Conservation (phyloP, 768 basidiomycete species). For the Psilocybe tampanensis region DNA sequence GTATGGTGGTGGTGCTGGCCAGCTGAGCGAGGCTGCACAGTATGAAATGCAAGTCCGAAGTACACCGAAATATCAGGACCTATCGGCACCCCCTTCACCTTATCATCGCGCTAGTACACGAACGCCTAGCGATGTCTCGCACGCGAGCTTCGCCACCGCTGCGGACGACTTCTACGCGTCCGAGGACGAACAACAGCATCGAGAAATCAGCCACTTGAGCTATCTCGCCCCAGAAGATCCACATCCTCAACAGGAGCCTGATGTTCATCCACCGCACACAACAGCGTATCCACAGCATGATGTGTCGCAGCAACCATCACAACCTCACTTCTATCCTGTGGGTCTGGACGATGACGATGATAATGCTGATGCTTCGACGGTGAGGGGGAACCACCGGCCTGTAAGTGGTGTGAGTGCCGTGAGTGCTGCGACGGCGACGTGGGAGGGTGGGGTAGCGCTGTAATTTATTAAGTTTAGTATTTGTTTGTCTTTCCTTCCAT, state of each 20-base stretch:
- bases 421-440: constrained; percentile 29
- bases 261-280: constrained; percentile 3
- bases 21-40: too few relatives aligned
- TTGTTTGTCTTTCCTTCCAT: constrained; percentile 15
- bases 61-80: too few relatives aligned
- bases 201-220: constrained; percentile 8
- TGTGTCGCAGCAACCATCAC: constrained; percentile 1
- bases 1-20: too few relatives aligned
- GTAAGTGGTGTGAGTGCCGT: constrained; percentile 26
- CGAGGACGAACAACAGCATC: constrained; percentile 22
- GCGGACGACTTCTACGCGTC: constrained; percentile 43
- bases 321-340: constrained; percentile 13
- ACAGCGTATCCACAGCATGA: constrained; percentile 2
- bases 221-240: constrained; percentile 1
- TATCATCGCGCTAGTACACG: constrained; percentile 23
- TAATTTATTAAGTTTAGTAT: constrained; percentile 31
- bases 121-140: constrained; percentile 39
- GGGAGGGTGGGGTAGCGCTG: constrained; percentile 44
- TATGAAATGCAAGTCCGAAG: too few relatives aligned
- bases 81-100: too few relatives aligned
- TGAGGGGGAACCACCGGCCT: constrained; percentile 28
- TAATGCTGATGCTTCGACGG: constrained; percentile 28
- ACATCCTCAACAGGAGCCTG: not conserved
- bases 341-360: constrained; percentile 26
- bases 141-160: constrained; percentile 47